Base-by-base conservation (phyloP, 1,284 basidiomycete species). In the Ganoderma multipileum region DNA sequence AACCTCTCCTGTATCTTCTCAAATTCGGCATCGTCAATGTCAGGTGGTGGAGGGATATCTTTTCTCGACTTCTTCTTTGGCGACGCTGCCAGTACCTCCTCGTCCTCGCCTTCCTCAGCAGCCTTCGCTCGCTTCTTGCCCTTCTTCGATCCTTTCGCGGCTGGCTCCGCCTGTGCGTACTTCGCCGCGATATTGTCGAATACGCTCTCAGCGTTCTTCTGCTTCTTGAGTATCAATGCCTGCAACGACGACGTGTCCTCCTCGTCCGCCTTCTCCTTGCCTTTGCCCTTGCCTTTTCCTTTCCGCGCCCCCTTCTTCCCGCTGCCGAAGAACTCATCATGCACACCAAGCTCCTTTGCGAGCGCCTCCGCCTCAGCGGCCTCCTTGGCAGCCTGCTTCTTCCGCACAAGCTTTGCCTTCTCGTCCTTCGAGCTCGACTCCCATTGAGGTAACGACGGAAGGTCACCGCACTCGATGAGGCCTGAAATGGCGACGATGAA, bases 271-370 rank as follows among this genome's bases (percentile, higher is more conserved):
- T 81, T 84, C 11, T 79, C 80, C 70, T 84, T 85, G 11, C 79
- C 83, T 70, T 87, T 87, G 7, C 79, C 85, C 71, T 87, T 87
- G 7, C 79, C 85, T 71, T 90, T 92, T 1, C 82, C 85, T 75
- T 88, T 89, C 68, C 90, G 84, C 58, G 87, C 82, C 18, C 90
- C 89, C 23, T 87, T 83, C 81, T 92, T 92, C 5, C 93, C 95
- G 69, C 83, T 89, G 1, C 95, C 96, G 77, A 94, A 98, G 76
- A 98, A 97, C 78, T 98, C 95, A 68, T 98, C 96, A 92, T 95
- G 96, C 9, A 98, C 93, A 14, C 95, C 96, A 20, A 98, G 82
- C 74, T 96, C 95, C 75, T 91, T 94, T 0, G 96, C 96, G 28
- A 92, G 81, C 58, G 88, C 84, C 78, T 98, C 96, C 0, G 96